Conservation (phyloP, 1,284 basidiomycete species). For the Schizophyllum amplum region DNA sequence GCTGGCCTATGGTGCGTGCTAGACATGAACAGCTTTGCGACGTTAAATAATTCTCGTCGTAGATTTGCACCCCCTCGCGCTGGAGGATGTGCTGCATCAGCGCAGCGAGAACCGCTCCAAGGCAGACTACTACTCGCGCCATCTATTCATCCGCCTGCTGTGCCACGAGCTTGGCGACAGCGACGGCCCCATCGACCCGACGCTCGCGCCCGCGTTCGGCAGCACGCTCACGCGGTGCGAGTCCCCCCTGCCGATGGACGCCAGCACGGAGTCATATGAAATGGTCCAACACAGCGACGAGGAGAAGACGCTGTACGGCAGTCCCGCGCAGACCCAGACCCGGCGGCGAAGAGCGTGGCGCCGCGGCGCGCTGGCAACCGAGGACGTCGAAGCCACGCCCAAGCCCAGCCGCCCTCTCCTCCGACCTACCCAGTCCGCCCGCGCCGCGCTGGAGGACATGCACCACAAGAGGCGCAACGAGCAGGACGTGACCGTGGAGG, state of each 20-base stretch:
- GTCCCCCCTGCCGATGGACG: conserved; percentile 27
- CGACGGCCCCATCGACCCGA: conserved; percentile 18
- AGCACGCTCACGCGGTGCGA: conserved; percentile 29
- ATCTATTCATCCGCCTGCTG: conserved; percentile 61
- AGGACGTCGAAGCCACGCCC: background rate
- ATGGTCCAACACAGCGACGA: conserved; percentile 12
- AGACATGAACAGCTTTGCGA: background rate
- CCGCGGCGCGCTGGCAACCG: background rate
- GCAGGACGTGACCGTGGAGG: conserved; percentile 31
- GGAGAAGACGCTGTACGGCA: conserved; percentile 12
- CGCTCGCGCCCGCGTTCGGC: conserved; percentile 8
- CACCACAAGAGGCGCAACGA: conserved; percentile 18
- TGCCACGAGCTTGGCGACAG: conserved; percentile 41
- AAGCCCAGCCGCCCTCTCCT: background rate
- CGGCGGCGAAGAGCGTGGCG: conserved; percentile 7
- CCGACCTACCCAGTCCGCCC: background rate
- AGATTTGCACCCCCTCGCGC: conserved; percentile 63
- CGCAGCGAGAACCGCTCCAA: conserved; percentile 56
- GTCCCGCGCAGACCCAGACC: background rate
- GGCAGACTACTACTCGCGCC: conserved; percentile 58
- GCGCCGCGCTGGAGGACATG: background rate
- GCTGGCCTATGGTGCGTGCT: conserved; percentile 45
- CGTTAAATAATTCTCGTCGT: background rate
- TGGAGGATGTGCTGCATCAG: conserved; percentile 62
- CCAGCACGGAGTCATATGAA: conserved; percentile 16